phyloP scores from a whole-genome alignment of 2,329 filamentous ascomycete species.

The Colletotrichum melonis region DNA sequence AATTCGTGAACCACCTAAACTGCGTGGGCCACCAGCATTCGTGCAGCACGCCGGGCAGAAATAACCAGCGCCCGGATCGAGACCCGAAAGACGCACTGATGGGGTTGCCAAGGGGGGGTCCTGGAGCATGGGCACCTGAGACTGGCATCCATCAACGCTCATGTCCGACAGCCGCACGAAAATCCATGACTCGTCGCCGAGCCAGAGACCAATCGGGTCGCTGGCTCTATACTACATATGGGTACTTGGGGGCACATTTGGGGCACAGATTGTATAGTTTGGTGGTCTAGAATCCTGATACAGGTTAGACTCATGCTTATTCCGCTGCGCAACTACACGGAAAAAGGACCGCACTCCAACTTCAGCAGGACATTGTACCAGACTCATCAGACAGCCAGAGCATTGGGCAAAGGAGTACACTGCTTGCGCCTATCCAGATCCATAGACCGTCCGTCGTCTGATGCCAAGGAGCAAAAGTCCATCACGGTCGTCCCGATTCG shows the following conservation, averaged over 20 bases:
- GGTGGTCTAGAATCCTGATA: background rate
- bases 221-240: background rate
- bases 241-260: background rate
- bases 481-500: background rate
- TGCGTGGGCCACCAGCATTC: background rate
- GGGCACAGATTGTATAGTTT: background rate
- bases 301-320: slow-evolving; percentile 14
- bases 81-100: background rate
- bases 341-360: background rate
- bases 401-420: background rate
- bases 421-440: background rate
- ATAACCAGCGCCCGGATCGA: background rate
- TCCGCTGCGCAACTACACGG: background rate
- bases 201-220: background rate
- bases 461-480: background rate
- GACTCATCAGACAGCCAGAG: background rate
- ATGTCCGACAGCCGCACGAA: slow-evolving; percentile 10
- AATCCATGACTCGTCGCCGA: slow-evolving; percentile 19
- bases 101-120: background rate
- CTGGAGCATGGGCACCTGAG: slow-evolving; percentile 9
- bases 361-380: background rate
- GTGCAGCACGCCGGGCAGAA: background rate
- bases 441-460: background rate
- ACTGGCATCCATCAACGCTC: background rate
- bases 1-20: background rate